Conservation (phyloP, 805 yeast genomes). For the Teunomyces tritomae region DNA sequence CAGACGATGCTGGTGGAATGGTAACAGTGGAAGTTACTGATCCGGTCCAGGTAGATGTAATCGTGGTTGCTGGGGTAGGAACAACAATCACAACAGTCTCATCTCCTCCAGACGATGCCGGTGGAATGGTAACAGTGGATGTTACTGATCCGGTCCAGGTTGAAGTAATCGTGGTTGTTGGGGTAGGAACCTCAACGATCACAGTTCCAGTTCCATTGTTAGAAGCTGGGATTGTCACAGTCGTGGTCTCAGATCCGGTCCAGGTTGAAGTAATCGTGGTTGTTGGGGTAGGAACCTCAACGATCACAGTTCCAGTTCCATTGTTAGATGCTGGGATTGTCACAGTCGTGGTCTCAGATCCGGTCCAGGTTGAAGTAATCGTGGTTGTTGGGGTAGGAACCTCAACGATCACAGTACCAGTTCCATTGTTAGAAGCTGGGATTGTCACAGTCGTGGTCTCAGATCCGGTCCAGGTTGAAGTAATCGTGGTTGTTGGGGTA, state of each 20-base stretch:
- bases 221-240: not conserved
- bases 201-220: conserved; percentile 9
- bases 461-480: conserved; percentile 5
- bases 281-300: not conserved
- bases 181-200: conserved; percentile 5
- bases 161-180: too few species aligned
- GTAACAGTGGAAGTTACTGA: too few species aligned
- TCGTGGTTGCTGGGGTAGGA: too few species aligned
- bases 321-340: conserved; percentile 2
- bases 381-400: conserved; percentile 6
- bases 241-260: conserved; percentile 8
- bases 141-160: too few species aligned
- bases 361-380: conserved; percentile 10
- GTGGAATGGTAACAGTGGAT: too few species aligned
- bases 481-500: conserved; percentile 2
- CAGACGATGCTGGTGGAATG: too few species aligned
- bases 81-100: too few species aligned
- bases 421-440: not conserved
- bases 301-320: conserved; percentile 10
- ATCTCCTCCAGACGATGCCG: too few species aligned
- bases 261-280: conserved; percentile 3
- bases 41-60: too few species aligned
- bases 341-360: conserved; percentile 4
- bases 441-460: not conserved
- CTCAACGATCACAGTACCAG: conserved; percentile 6